Evolutionary conservation across 805 yeast species (phyloP), one percentile per base, ranked within the genome.

Genomic region (Starmera quercuum): DNA sequence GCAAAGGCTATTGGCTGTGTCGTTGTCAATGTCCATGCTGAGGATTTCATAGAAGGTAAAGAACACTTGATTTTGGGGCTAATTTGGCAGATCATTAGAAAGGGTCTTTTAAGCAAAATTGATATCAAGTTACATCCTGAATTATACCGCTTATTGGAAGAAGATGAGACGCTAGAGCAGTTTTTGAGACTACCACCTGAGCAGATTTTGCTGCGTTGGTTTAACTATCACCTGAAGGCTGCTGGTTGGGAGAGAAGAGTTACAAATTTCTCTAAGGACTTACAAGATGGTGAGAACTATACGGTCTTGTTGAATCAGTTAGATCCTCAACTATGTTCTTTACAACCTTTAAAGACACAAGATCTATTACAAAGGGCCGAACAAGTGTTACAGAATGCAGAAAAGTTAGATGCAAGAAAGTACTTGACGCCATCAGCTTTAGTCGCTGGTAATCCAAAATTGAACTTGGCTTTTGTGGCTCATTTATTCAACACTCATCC

Each of bases 1-100:
- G 98, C 98, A 20, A 92, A 92, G 64, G 98, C 97, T 34, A 92
- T 92, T 62, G 98, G 98, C 15, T 90, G 97, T 70, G 83, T 92
- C 37, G 97, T 92, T 32, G 97, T 92, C 33, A 92, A 92, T 54
- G 97, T 92, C 32, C 97, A 90, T 49, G 83, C 97, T 12, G 96
- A 87, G 56, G 96, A 87, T 57, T 84, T 88, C 34, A 80, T 85
- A 42, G 97, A 87, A 51, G 97, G 97, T 48, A 88, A 83, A 49
- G 94, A 86, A 54, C 95, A 88, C 59, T 72, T 88, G 56, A 83
- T 88, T 38, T 63, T 90, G 44, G 97, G 97, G 36, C 68, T 88
- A 44, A 81, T 88, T 46, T 88, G 97, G 97, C 98, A 92, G 67
- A 84, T 92, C 51, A 92, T 92, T 48, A 81, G 98, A 64, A 81